Conservation (phyloP, 2,329 filamentous ascomycete genomes). For the Exophiala xenobiotica region DNA sequence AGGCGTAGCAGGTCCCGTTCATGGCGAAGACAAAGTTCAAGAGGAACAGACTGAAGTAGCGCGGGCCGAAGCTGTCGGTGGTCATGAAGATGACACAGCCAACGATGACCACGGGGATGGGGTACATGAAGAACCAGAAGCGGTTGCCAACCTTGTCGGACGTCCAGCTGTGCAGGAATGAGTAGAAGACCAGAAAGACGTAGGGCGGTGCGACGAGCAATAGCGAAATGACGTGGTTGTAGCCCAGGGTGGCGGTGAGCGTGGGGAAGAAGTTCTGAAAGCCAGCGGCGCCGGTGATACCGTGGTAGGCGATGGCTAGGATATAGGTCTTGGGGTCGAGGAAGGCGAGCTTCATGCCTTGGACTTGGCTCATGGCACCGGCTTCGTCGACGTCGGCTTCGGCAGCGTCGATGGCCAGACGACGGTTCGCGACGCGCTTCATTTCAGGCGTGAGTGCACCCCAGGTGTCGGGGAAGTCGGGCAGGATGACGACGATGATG, state of each 20-base stretch:
- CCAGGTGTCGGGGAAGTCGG: slow-evolving; percentile 46
- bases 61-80: slow-evolving; percentile 50
- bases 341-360: slow-evolving; percentile 53
- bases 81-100: slow-evolving; percentile 58
- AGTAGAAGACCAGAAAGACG: slow-evolving; percentile 54
- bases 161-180: slow-evolving; percentile 44
- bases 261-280: slow-evolving; percentile 61
- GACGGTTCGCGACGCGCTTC: slow-evolving; percentile 48
- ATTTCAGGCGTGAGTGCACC: slow-evolving; percentile 44
- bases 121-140: slow-evolving; percentile 56
- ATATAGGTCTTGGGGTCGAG: slow-evolving; percentile 44
- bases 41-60: slow-evolving; percentile 57
- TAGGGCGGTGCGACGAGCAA: slow-evolving; percentile 56
- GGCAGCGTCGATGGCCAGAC: slow-evolving; percentile 52
- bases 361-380: slow-evolving; percentile 49
- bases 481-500: slow-evolving; percentile 36
- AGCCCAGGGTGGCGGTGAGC: slow-evolving; percentile 47
- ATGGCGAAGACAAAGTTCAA: slow-evolving; percentile 58
- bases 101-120: slow-evolving; percentile 51
- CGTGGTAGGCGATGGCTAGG: slow-evolving; percentile 50
- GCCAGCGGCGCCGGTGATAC: slow-evolving; percentile 50
- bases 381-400: slow-evolving; percentile 51
- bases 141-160: slow-evolving; percentile 48
- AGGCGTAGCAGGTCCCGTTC: slow-evolving; percentile 51
- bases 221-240: slow-evolving; percentile 48